Percentiles rank a stretch among this genome's conserved stretches.
phyloP scores from a whole-genome alignment of 768 basidiomycete species.

The Gautieria morchelliformis region DNA sequence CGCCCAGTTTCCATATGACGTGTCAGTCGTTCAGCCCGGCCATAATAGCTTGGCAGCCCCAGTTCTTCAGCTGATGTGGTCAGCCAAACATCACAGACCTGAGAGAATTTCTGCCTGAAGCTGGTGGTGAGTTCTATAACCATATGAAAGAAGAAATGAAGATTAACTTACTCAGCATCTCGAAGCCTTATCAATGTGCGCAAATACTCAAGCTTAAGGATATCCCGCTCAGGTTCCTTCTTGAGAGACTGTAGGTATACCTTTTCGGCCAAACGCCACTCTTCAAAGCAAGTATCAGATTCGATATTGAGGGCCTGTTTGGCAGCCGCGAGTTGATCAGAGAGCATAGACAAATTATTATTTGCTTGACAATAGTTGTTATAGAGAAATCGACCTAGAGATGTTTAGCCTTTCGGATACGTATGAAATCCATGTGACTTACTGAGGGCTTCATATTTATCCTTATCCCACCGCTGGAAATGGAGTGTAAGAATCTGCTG shows the following conservation, averaged over 20 bases:
- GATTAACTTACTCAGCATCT: not conserved
- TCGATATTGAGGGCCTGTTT: not conserved
- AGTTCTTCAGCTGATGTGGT: not conserved
- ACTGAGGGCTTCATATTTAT: conserved; percentile 18
- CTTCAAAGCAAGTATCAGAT: not conserved
- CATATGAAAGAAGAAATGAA: not conserved
- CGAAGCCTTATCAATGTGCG: not conserved
- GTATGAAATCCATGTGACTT: not conserved
- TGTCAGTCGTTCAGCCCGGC: not conserved
- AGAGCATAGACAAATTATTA: not conserved
- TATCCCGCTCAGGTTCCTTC: not conserved
- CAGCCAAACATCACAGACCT: not conserved
- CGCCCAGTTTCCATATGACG: not conserved
- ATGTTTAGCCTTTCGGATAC: not conserved
- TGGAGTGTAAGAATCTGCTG: conserved; percentile 18
- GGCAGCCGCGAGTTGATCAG: not conserved
- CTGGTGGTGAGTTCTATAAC: not conserved
- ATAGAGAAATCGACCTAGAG: not conserved
- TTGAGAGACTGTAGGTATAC: not conserved
- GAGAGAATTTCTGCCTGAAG: not conserved
- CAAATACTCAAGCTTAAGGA: not conserved
- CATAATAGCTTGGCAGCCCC: not conserved
- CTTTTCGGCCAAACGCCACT: not conserved
- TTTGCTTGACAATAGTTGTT: not conserved
- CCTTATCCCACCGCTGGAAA: conserved; percentile 14